Percentiles rank a stretch among this genome's conserved stretches.
Conservation (phyloP, 257 asterid species). For the Solanum infundibuliforme region DNA sequence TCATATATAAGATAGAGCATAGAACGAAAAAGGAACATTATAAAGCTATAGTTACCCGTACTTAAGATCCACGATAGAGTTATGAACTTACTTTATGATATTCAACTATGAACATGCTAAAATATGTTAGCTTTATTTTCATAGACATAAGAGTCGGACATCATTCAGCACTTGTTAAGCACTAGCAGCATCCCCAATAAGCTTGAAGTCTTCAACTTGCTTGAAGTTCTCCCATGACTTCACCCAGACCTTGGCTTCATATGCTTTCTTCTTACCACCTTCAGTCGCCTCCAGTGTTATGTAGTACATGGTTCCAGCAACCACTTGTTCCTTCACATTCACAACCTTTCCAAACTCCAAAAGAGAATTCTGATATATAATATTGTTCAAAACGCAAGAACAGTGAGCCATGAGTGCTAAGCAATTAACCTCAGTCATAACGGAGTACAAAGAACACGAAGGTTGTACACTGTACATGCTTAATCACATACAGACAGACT, state of each 20-base stretch:
- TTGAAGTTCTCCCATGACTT: slow-evolving; percentile 81
- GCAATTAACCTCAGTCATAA: neutral
- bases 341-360: slow-evolving; percentile 69
- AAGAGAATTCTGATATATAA: slow-evolving; percentile 36
- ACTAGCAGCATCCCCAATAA: slow-evolving; percentile 24
- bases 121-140: neutral
- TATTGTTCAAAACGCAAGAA: neutral
- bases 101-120: neutral
- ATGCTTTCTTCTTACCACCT: slow-evolving; percentile 50
- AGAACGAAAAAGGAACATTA: neutral
- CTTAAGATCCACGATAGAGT: neutral
- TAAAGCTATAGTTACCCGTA: neutral
- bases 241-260: slow-evolving; percentile 93
- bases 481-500: neutral
- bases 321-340: slow-evolving; percentile 69
- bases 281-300: slow-evolving; percentile 65
- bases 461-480: neutral
- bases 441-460: neutral
- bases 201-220: slow-evolving; percentile 77
- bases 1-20: neutral
- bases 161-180: neutral
- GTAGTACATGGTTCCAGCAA: slow-evolving; percentile 65
- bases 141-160: neutral
- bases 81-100: neutral
- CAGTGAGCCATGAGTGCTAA: neutral